Evolutionary conservation across 257 asterid genomes (phyloP).

Genomic region (Nicotiana attenuata): DNA sequence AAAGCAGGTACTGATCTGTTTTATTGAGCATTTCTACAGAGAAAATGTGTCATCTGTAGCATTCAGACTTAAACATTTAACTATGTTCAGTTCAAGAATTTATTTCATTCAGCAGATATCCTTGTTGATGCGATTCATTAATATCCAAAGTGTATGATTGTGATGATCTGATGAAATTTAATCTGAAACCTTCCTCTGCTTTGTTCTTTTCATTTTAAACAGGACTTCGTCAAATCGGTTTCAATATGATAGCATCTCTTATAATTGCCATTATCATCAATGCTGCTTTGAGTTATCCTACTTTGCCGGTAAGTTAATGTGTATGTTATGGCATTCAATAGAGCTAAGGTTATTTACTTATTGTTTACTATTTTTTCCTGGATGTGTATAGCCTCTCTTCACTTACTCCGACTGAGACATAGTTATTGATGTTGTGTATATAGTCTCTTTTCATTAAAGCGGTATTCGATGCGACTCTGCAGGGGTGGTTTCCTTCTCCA

Average conservation of each 20-base stretch:
- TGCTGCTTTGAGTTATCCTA: conserved; percentile 54
- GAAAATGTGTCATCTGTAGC: background rate
- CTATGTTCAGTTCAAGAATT: background rate
- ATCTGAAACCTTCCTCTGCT: background rate
- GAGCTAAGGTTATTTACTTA: background rate
- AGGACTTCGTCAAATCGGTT: conserved; percentile 74
- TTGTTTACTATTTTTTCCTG: no score
- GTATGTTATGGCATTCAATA: no score
- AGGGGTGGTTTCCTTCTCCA: conserved; percentile 86
- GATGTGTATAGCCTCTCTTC: background rate
- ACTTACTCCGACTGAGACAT: background rate
- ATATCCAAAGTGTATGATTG: background rate
- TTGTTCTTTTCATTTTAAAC: background rate
- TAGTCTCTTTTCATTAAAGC: background rate
- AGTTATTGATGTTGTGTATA: background rate
- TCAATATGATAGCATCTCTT: conserved; percentile 57
- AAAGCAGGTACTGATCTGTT: background rate
- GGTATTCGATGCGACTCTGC: background rate
- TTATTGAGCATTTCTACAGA: background rate
- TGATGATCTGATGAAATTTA: background rate
- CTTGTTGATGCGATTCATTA: background rate
- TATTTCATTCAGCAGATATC: background rate
- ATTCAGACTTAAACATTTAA: background rate
- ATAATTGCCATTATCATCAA: conserved; percentile 47
- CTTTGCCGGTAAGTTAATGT: conserved; percentile 61